These are phyloP conservation scores for Cytospora mali DNA, from an alignment of 2,329 filamentous ascomycete genomes.

Conservation along the genomic window DNA sequence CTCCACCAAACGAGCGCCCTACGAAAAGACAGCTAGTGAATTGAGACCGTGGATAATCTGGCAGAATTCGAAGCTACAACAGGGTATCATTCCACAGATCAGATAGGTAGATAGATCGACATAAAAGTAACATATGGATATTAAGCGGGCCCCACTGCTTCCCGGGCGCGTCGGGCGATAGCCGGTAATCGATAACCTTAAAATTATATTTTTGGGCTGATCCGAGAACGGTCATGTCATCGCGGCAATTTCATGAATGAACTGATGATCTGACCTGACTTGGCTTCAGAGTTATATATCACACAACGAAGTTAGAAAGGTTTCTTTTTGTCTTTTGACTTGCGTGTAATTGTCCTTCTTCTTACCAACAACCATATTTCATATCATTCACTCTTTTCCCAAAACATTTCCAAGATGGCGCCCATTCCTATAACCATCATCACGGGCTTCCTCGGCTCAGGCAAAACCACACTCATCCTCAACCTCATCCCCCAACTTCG, in stretches of 20 bases:
- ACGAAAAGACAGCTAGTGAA: background rate
- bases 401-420: constrained; percentile 48
- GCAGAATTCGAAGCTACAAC: background rate
- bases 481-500: constrained; percentile 89
- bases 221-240: constrained; percentile 20
- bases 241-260: constrained; percentile 25
- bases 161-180: background rate
- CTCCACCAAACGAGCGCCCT: background rate
- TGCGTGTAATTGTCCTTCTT: background rate
- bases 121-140: too few species aligned
- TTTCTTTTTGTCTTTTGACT: background rate
- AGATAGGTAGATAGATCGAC: too few species aligned
- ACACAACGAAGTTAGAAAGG: constrained; percentile 11
- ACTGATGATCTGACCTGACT: constrained; percentile 4
- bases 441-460: constrained; percentile 93
- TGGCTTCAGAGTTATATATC: constrained; percentile 20
- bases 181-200: constrained; percentile 28
- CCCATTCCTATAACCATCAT: constrained; percentile 91
- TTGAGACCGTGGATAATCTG: background rate
- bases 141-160: background rate
- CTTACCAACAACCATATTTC: background rate
- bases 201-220: constrained; percentile 27
- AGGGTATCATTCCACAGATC: background rate
- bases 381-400: background rate
- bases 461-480: constrained; percentile 94